Evolutionary conservation across 2,329 filamentous ascomycete genomes (phyloP), one percentile per base, ranked within the genome.

Genomic region (Orbilia brochopaga): DNA sequence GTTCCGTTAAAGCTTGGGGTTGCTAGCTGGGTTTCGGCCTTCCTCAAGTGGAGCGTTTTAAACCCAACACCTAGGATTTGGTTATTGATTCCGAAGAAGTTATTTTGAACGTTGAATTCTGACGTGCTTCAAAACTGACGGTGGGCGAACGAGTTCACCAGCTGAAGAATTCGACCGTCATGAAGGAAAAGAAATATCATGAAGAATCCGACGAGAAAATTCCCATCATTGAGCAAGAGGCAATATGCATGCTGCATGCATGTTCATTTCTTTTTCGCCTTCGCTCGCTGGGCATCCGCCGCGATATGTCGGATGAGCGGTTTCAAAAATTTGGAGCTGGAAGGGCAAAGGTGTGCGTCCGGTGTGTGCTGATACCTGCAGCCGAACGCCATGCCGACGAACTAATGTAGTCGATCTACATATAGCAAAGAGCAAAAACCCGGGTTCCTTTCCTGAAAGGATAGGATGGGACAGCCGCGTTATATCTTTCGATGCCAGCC

Each of bases 291-390:
- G 65, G 65, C 65, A 51, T 63, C 56, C 65, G 44, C 44, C 44
- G 44, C 44, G 48, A 52, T 53, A 57, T 57, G 30, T 58, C 65
- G 65, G 42, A 30, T 24, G 37, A 50, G 32, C 50, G 40, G 65
- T 70, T 70, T 70, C 65, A 70, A 55, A 56, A 30, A 60, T 62
- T 61, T 50, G 53, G 52, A 69, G 57, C 58, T 67, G 42, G 42
- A 37, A 40, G 21, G 42, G 32, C 24, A 27, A 30, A 17, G 44
- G 42, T 27, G 32, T 48, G 55, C 50, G 35, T 37, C 15, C 53
- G 40, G 19, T 57, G 40, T 58, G 59, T 63, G 57, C 58, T 32
- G 48, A 59, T 69, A 69, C 65, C 37, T 23, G 44, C 64, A 61
- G 35, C 35, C 42, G 52, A 57, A 61, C 64, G 64, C 64, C 64